Conservation (phyloP, 306 rosid genomes). For the Prunus davidiana region DNA sequence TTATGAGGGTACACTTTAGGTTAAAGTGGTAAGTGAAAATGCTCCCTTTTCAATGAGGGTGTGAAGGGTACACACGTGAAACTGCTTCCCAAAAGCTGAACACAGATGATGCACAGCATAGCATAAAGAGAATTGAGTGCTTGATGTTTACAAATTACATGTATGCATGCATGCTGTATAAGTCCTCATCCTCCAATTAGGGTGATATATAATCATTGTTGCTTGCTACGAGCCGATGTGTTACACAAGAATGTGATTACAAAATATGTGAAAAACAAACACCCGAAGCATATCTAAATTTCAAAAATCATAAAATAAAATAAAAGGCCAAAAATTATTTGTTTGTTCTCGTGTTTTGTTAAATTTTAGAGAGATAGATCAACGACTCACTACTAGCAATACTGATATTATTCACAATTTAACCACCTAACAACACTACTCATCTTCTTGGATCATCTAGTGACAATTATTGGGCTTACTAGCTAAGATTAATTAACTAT, state of each 20-base stretch:
- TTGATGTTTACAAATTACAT: background rate
- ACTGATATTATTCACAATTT: too few relatives aligned
- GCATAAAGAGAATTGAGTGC: constrained; percentile 1
- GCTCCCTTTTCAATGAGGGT: background rate
- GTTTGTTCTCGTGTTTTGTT: too few relatives aligned
- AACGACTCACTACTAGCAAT: too few relatives aligned
- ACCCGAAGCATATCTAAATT: background rate
- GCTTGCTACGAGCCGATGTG: background rate
- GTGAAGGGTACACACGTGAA: background rate
- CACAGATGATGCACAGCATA: background rate
- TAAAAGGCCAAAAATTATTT: too few relatives aligned
- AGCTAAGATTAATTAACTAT: background rate
- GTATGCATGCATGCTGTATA: too few relatives aligned
- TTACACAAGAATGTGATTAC: background rate
- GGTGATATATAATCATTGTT: background rate
- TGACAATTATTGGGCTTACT: background rate
- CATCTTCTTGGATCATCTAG: background rate
- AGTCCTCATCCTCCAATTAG: too few relatives aligned
- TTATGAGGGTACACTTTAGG: too few relatives aligned
- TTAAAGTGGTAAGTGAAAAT: too few relatives aligned
- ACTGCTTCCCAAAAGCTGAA: constrained; percentile 14
- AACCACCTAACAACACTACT: too few relatives aligned
- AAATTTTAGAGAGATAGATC: too few relatives aligned
- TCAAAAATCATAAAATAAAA: background rate
- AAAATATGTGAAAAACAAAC: too few relatives aligned